Percentiles rank a stretch among this genome's conserved stretches.
These are phyloP conservation scores for Phaeosphaeria sp. DNA, from an alignment of 2,329 filamentous ascomycete species.

Conservation along the genomic window DNA sequence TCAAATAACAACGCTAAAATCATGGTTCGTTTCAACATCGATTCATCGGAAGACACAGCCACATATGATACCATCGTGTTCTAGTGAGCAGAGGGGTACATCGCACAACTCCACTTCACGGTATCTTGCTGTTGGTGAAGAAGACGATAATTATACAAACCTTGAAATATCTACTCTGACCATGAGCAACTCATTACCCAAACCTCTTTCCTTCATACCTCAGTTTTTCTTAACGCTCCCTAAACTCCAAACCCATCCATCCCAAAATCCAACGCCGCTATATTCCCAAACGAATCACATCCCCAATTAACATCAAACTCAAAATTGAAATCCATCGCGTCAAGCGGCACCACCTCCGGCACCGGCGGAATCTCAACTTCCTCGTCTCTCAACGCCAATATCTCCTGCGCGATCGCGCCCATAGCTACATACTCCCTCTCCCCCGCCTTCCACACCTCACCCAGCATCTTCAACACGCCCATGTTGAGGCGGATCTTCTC, in stretches of 20 bases:
- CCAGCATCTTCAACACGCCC: slow-evolving; percentile 29
- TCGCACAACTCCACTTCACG: too few relatives aligned
- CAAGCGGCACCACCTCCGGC: slow-evolving; percentile 9
- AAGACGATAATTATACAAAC: too few relatives aligned
- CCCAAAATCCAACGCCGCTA: neutral
- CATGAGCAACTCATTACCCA: too few relatives aligned
- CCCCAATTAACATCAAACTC: slow-evolving; percentile 23
- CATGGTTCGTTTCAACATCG: too few relatives aligned
- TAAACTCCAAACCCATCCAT: neutral
- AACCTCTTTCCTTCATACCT: too few relatives aligned
- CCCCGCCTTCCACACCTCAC: slow-evolving; percentile 28
- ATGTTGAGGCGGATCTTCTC: slow-evolving; percentile 36
- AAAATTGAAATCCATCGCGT: slow-evolving; percentile 20
- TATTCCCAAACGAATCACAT: slow-evolving; percentile 13
- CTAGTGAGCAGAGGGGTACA: too few relatives aligned
- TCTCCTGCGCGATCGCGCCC: slow-evolving; percentile 26
- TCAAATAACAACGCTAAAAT: too few relatives aligned
- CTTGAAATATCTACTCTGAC: too few relatives aligned
- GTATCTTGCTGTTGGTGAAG: too few relatives aligned
- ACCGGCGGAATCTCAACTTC: slow-evolving; percentile 17
- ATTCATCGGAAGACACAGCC: too few relatives aligned
- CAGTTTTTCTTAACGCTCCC: neutral
- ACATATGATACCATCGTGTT: too few relatives aligned
- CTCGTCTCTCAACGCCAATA: slow-evolving; percentile 20
- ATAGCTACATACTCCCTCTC: slow-evolving; percentile 22